Evolutionary conservation across 2,329 filamentous ascomycete species (phyloP).

Genomic region (Ophidiomyces ophidiicola): DNA sequence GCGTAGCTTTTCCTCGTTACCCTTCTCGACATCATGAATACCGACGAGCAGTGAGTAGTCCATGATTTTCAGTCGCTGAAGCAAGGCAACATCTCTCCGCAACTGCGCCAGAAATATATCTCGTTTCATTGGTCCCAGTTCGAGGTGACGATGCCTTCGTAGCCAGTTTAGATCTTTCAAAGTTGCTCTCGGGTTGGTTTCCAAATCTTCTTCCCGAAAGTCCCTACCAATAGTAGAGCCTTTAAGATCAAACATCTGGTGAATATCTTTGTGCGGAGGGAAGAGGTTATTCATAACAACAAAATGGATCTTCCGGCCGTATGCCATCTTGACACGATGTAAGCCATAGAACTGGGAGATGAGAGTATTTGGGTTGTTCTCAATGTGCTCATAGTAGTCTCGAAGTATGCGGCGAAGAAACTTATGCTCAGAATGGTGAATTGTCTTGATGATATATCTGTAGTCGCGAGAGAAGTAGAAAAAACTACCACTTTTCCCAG

Average conservation of each 20-base stretch:
- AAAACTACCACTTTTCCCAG: conserved; percentile 96
- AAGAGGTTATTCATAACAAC: conserved; percentile 99
- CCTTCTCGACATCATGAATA: conserved; percentile 78
- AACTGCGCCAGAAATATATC: conserved; percentile 79
- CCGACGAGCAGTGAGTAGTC: conserved; percentile 93
- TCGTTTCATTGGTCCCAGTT: conserved; percentile 82
- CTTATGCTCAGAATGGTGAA: conserved; percentile 72
- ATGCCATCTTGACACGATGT: conserved; percentile 95
- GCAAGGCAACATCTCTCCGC: conserved; percentile 68
- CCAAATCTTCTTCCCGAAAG: conserved; percentile 75
- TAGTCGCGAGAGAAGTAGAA: conserved; percentile 99
- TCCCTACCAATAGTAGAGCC: conserved; percentile 90
- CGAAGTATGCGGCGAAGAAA: conserved; percentile 44
- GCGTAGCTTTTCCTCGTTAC: conserved; percentile 87
- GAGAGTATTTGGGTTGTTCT: conserved; percentile 87
- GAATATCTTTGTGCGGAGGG: conserved; percentile 91
- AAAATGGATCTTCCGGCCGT: conserved; percentile 96
- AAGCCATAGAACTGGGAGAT: conserved; percentile 96
- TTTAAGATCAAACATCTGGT: conserved; percentile 93
- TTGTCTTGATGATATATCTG: conserved; percentile 99
- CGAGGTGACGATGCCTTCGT: conserved; percentile 68
- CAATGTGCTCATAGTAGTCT: conserved; percentile 89
- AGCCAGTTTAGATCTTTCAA: conserved; percentile 97
- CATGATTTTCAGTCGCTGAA: conserved; percentile 91
- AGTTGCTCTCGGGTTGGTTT: conserved; percentile 80